Evolutionary conservation across 2,329 filamentous ascomycete genomes (phyloP).

Genomic region (Fragosphaeria purpurea): DNA sequence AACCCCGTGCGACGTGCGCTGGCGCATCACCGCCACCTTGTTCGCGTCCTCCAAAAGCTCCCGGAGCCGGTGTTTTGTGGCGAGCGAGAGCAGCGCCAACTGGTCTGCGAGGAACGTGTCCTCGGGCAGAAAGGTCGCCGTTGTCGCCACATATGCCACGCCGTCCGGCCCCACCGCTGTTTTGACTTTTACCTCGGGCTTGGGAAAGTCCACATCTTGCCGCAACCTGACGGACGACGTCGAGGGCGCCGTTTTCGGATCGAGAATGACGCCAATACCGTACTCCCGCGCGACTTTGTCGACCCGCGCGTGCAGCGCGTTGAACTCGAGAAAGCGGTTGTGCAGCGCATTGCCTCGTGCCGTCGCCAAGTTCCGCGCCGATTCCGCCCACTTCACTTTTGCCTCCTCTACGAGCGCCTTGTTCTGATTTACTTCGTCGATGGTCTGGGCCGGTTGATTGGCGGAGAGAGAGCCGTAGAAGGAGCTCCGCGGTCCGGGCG

Average conservation of each 20-base stretch:
- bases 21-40: conserved; percentile 58
- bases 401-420: conserved; percentile 56
- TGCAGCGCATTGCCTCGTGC: conserved; percentile 59
- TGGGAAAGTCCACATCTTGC: conserved; percentile 37
- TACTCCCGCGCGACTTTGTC: conserved; percentile 49
- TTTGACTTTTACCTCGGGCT: conserved; percentile 42
- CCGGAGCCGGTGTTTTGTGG: conserved; percentile 68
- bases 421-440: conserved; percentile 42
- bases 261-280: conserved; percentile 45
- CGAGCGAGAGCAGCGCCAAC: conserved; percentile 70
- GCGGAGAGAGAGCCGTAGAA: conserved; percentile 58
- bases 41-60: conserved; percentile 69
- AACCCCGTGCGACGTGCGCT: conserved; percentile 68
- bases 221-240: conserved; percentile 35
- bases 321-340: conserved; percentile 62
- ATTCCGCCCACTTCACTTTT: conserved; percentile 55
- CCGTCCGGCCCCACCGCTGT: conserved; percentile 49
- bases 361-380: conserved; percentile 50
- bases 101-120: conserved; percentile 73
- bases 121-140: conserved; percentile 61
- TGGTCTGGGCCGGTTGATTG: conserved; percentile 48
- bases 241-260: conserved; percentile 36
- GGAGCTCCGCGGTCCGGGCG: conserved; percentile 42
- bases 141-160: conserved; percentile 51
- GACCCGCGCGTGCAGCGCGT: conserved; percentile 47